Percentiles rank a stretch among this genome's conserved stretches.
These are phyloP conservation scores for Ophiostoma pallidulum DNA, from an alignment of 2,329 filamentous ascomycete genomes.

Conservation along the genomic window DNA sequence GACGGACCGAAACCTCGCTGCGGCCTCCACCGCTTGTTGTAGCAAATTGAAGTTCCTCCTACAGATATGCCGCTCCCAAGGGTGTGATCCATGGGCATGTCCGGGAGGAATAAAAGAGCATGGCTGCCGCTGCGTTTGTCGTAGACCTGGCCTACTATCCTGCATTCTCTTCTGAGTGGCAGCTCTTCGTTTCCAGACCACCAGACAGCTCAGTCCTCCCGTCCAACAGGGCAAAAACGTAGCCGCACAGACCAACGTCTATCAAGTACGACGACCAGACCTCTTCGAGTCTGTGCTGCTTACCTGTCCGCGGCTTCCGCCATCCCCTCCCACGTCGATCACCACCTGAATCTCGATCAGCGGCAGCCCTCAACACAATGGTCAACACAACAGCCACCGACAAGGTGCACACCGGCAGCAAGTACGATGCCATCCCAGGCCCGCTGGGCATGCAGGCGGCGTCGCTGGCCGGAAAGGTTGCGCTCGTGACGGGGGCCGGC, in stretches of 20 bases:
- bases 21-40: neutral
- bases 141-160: no score
- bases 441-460: constrained; percentile 23
- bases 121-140: no score
- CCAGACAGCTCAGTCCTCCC: no score
- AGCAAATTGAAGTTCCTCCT: no score
- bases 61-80: no score
- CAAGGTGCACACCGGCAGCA: constrained; percentile 15
- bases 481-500: constrained; percentile 26
- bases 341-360: constrained; percentile 2
- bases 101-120: no score
- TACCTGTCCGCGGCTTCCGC: neutral
- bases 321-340: neutral
- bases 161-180: neutral
- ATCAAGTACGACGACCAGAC: constrained; percentile 4
- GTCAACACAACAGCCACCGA: constrained; percentile 14
- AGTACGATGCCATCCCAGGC: constrained; percentile 25
- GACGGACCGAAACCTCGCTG: neutral
- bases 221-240: no score
- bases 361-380: no score
- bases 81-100: no score
- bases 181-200: no score
- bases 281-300: constrained; percentile 1
- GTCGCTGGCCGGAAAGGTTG: constrained; percentile 21
- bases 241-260: constrained; percentile 7